A percentile compares a stretch with the other conserved stretches of the same genome.
Evolutionary conservation across 1,284 basidiomycete species (phyloP).

Genomic region (Irpex rosettiformis): DNA sequence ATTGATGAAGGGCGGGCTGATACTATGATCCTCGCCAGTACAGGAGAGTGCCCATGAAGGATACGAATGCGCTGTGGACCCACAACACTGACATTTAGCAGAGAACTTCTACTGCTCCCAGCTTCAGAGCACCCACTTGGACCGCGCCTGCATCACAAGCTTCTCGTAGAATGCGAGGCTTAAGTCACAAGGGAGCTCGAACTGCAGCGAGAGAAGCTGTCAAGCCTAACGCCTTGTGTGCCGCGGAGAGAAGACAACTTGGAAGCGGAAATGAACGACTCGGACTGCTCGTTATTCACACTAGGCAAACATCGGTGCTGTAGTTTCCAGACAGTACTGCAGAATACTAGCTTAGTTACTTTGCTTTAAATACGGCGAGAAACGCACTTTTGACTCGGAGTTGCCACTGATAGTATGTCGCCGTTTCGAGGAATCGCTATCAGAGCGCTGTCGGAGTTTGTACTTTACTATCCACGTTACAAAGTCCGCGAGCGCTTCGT

Average conservation of each 20-base stretch:
- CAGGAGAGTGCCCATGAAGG: no score
- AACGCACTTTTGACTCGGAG: no score
- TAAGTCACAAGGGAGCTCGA: conserved; percentile 2
- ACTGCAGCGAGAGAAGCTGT: not conserved
- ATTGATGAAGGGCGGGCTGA: not conserved
- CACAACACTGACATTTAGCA: not conserved
- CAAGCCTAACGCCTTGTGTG: not conserved
- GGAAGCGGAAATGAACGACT: not conserved
- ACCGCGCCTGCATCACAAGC: conserved; percentile 7
- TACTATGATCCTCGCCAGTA: not conserved
- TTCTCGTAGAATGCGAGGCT: not conserved
- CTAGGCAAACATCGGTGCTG: no score
- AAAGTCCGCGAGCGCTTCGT: not conserved
- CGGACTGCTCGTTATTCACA: not conserved
- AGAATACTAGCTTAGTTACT: no score
- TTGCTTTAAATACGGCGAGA: no score
- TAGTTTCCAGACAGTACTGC: no score
- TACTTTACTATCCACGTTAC: not conserved
- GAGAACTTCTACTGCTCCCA: not conserved
- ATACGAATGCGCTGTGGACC: not conserved
- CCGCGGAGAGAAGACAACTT: not conserved
- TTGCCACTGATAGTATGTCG: no score
- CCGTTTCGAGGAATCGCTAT: no score
- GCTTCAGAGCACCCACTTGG: conserved; percentile 6
- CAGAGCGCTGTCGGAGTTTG: not conserved